These are phyloP conservation scores for Fusarium cyanostomum DNA, from an alignment of 2,329 filamentous ascomycete genomes.

Conservation along the genomic window DNA sequence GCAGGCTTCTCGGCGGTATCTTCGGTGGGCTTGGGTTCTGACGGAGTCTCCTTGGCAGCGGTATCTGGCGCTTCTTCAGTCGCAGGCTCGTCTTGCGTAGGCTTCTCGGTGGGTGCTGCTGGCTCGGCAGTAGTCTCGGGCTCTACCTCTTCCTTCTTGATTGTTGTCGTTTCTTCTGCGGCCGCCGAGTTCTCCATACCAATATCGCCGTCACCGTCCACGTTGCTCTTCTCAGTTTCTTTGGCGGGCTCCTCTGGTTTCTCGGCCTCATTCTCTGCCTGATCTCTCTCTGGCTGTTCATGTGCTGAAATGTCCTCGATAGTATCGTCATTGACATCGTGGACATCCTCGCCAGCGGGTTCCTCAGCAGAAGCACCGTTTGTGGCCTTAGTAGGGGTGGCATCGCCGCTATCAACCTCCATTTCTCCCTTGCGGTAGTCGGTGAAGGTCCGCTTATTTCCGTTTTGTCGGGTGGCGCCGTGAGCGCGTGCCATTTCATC, in stretches of 20 bases:
- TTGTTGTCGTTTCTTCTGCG: conserved; percentile 37
- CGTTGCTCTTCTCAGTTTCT: conserved; percentile 39
- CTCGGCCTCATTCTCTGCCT: conserved; percentile 36
- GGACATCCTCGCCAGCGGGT: conserved; percentile 43
- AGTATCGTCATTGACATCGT: conserved; percentile 53
- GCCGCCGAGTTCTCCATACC: conserved; percentile 56
- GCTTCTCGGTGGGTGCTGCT: conserved; percentile 25
- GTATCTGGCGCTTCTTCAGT: conserved; percentile 15
- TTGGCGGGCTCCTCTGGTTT: conserved; percentile 23
- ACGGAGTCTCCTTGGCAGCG: conserved; percentile 21
- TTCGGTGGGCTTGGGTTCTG: conserved; percentile 31
- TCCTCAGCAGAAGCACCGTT: conserved; percentile 46
- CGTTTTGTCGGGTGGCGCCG: conserved; percentile 68
- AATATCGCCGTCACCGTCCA: conserved; percentile 61
- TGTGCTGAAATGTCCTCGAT: conserved; percentile 54
- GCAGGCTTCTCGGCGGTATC: conserved; percentile 33
- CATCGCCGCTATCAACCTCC: conserved; percentile 51
- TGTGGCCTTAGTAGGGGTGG: conserved; percentile 50
- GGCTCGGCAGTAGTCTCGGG: conserved; percentile 30
- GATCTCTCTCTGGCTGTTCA: conserved; percentile 43
- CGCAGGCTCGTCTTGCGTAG: conserved; percentile 25
- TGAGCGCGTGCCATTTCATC: conserved; percentile 81
- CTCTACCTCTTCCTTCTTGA: conserved; percentile 40
- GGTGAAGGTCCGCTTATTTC: conserved; percentile 60
- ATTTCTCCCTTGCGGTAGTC: conserved; percentile 59